Evolutionary conservation across 129 eudicot genomes (phyloP).

Genomic region (Daucus carota): DNA sequence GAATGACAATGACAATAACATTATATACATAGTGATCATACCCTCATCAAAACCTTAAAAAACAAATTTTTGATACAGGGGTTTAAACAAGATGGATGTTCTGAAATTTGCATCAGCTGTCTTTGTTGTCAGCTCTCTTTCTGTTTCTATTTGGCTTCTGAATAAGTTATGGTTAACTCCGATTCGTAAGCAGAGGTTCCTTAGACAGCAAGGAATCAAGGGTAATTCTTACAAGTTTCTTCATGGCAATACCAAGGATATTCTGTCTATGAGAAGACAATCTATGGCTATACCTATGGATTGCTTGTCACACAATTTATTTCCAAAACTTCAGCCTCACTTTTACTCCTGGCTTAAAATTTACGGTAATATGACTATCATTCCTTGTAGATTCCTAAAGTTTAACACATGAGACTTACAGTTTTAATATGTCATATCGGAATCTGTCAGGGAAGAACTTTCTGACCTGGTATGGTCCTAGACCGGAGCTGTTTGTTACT

Average conservation of each 20-base stretch:
- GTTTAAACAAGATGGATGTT: neutral
- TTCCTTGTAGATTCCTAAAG: neutral
- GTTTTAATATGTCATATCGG: neutral
- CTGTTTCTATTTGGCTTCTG: slow-evolving; percentile 8
- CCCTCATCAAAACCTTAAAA: neutral
- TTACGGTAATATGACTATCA: slow-evolving; percentile 29
- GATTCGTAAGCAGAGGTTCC: slow-evolving; percentile 15
- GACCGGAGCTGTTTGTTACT: slow-evolving; percentile 21
- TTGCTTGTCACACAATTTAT: slow-evolving; percentile 19
- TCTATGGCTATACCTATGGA: slow-evolving; percentile 25
- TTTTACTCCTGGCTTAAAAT: slow-evolving; percentile 25
- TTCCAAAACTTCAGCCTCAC: slow-evolving; percentile 41
- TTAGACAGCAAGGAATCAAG: slow-evolving; percentile 38
- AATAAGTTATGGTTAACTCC: slow-evolving; percentile 42
- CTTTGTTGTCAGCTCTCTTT: slow-evolving; percentile 5
- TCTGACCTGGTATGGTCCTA: slow-evolving; percentile 33
- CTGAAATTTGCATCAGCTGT: neutral
- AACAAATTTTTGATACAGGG: neutral
- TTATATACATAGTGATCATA: neutral
- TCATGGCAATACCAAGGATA: slow-evolving; percentile 45
- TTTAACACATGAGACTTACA: neutral
- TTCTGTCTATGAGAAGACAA: slow-evolving; percentile 19
- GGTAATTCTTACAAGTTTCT: slow-evolving; percentile 46
- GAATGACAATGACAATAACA: neutral
- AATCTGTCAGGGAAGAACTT: slow-evolving; percentile 25